Evolutionary conservation across 306 rosid species (phyloP).

Genomic region (Notholithocarpus densiflorus): DNA sequence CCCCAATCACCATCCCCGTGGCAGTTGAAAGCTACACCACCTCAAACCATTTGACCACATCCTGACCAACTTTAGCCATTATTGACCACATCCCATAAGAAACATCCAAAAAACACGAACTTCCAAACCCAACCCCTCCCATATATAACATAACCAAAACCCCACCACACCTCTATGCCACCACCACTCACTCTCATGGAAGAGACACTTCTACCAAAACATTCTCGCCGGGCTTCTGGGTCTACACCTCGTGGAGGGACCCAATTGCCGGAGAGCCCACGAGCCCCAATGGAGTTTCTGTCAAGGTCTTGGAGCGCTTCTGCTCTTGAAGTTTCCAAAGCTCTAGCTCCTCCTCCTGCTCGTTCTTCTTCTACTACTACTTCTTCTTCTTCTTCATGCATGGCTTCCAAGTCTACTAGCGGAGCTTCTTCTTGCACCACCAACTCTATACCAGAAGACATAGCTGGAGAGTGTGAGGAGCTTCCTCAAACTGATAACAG

Average conservation of each 20-base stretch:
- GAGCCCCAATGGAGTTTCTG: conserved; percentile 95
- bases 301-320: conserved; percentile 98
- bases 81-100: conserved; percentile 18
- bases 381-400: conserved; percentile 21
- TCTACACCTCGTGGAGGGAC: conserved; percentile 20
- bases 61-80: conserved; percentile 16
- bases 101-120: neutral
- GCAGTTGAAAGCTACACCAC: conserved; percentile 22
- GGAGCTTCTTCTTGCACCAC: conserved; percentile 42
- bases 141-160: neutral
- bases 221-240: conserved; percentile 41
- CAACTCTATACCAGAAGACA: conserved; percentile 65
- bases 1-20: neutral
- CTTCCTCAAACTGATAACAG: conserved; percentile 7
- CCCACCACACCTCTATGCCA: conserved; percentile 5
- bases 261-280: conserved; percentile 84
- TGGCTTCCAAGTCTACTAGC: conserved; percentile 44
- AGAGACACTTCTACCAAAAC: conserved; percentile 30
- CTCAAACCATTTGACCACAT: conserved; percentile 48
- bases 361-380: neutral
- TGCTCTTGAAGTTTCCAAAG: conserved; percentile 82
- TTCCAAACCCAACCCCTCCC: neutral
- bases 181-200: conserved; percentile 48
- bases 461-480: conserved; percentile 50
- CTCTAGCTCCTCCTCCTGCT: conserved; percentile 52